Base-by-base conservation (phyloP, 768 basidiomycete species). In the Tulasnella sp. region DNA sequence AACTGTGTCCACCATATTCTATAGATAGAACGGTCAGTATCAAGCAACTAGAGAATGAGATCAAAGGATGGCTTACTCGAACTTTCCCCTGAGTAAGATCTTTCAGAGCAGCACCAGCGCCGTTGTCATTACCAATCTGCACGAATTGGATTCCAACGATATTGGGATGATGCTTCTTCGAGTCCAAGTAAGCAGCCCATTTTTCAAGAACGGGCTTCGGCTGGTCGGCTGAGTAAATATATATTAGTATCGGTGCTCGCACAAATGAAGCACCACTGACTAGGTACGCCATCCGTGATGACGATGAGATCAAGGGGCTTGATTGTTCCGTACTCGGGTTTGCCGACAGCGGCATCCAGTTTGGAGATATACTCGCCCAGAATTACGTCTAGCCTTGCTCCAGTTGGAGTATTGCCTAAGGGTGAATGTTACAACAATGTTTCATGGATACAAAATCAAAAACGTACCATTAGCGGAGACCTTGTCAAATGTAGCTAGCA, bases 101-200 rank as follows among this genome's bases (percentile, higher is more conserved):
- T 52, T 67, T 60, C n/a, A 69, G 50, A 12, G 65, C 65, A 55
- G 65, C 65, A 12, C 64, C 56, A 4, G 66, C 65, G 48, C 60
- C 61, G 0, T 48, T 16, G 27, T 64, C 60, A 40, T 62, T 53
- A 0, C 66, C 65, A 20, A 67, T 61, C 51, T 65, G 66, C 13
- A 67, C 40, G 35, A 65, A 63, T 54, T 68, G 66, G n/a, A 68
- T 58, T 4, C 66, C 65, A 3, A 68, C 58, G 12, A 12, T 12
- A 35, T 35, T 35, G 34, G 34, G 34, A 35, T 35, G 34, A 35
- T 35, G 34, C 16, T 16, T 35, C 34, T 35, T 35, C 12, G 34
- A 12, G 12, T 16, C 16, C 12, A 35, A 16, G 16, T 35, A 16
- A 16, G 34, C 34, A 35, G 34, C 34, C 34, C 34, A 35, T 16